Base-by-base conservation (phyloP, 2,329 filamentous ascomycete genomes). In the Pezizomycotina sp. region DNA sequence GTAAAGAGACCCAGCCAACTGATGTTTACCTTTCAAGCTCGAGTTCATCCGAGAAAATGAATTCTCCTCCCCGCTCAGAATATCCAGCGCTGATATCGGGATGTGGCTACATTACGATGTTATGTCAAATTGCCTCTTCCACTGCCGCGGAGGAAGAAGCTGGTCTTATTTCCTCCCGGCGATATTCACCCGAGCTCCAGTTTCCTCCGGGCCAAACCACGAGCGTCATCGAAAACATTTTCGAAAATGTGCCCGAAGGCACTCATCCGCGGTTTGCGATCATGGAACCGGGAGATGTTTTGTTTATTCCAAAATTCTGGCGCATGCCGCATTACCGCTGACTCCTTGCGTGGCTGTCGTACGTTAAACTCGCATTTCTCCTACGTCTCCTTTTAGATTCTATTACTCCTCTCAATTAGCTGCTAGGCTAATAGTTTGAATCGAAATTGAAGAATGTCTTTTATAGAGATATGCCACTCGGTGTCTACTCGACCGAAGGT, bases 281-380 rank as follows among this genome's bases (percentile, higher is more conserved):
- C 1, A 60, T 92, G 4, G 55, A 62, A 1, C 70, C 77, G 0
- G 81, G 82, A 1, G 82, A 92, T 38, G 65, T 84, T 2, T 59
- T 92, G 6, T 86, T 79, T 55, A 65, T 92, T 19, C 83, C 83
- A 0, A 71, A 80, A 1, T 65, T 89, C 48, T 92, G 84, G 83
- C 34, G 7, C 84, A 92, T 55, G 76, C 81, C 1, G 75, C 74
- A 2, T 64, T 66, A 0, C 73, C 76, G 1, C 66, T 29, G 50
- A 56, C 5, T 54, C 61, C 27, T 55, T 71, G 79, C 48, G 63
- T 92, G 5, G 80, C 80, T 1, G 74, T 92, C n/a, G 92, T 53
- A 68, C 86, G 18, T 92, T 92, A 61, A 92, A 91, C 59, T 71
- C 73, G 27, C 75, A 74, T 43, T 61, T 89, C 6, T 60, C 71